Base-by-base conservation (phyloP, 441 rosid genomes). In the Melastoma candidum region DNA sequence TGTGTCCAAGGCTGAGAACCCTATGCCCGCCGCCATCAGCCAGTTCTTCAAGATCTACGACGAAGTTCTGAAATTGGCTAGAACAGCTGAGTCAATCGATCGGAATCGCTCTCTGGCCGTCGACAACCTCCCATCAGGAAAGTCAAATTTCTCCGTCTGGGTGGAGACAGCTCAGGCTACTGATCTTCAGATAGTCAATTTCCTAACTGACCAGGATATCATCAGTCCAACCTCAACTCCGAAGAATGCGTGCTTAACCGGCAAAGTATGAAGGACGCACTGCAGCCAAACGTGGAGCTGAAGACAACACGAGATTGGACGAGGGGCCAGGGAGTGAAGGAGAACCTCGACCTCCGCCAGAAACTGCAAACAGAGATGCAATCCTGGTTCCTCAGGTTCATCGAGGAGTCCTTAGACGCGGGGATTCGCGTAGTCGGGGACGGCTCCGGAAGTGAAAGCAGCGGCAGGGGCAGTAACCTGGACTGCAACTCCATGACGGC, bases 151-250 rank as follows among this genome's bases (percentile, higher is more conserved):
- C 61, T 74, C 88, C 48, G 53, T 83, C 7, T 90, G 98, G 98
- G 90, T 90, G 52, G 95, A 87, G 67, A 96, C 90, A 29, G 98
- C 98, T 50, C 61, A 87, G 60, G 87, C 95, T 51, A 92, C 95
- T 47, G 84, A 92, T 71, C 90, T 92, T 26, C 81, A 81, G 66
- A 78, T 92, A 7, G 84, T 85, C 49, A 77, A 86, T 51, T 74
- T 85, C 53, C 59, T 87, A 50, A 77, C 72, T 61, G 57, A 41
- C 50, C 77, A 70, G 54, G 67, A 47, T 17, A 17, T 17, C 8
- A 64, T 54, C 2, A 74, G 80, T 55, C 65, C 77, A 27, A 73
- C 84, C 13, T 57, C 72, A n/a, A 47, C 64, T 53, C 43, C 76
- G 44, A 80, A 60, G 22, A 79, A 53, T 36, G 51, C 14, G 12